phyloP scores from a whole-genome alignment of 2,329 filamentous ascomycete genomes.

The Aspergillus carbonarius region DNA sequence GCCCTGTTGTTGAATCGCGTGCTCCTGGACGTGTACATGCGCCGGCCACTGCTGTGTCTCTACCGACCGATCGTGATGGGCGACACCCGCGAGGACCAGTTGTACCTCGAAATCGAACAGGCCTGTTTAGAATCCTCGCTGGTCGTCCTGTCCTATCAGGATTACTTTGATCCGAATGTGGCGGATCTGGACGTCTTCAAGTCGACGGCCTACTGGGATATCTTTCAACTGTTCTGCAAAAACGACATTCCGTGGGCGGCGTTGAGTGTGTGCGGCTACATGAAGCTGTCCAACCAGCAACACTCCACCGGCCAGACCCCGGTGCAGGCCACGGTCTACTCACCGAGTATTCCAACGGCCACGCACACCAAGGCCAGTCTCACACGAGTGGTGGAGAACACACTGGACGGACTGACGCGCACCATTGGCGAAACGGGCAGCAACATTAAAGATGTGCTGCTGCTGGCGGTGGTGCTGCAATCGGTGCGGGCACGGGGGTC shows the following conservation, averaged over 20 bases:
- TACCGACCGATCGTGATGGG: constrained; percentile 25
- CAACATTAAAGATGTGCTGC: constrained; percentile 32
- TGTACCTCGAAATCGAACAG: constrained; percentile 21
- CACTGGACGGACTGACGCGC: constrained; percentile 28
- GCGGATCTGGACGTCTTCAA: constrained; percentile 26
- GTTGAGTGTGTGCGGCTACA: constrained; percentile 30
- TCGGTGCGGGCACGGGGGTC: constrained; percentile 29
- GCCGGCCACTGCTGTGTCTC: constrained; percentile 31
- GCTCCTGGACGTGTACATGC: constrained; percentile 28
- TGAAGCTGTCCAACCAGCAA: constrained; percentile 19
- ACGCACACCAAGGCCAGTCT: constrained; percentile 26
- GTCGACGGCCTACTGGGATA: constrained; percentile 24
- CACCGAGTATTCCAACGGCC: neutral
- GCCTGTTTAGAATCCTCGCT: constrained; percentile 28
- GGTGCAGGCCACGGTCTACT: neutral
- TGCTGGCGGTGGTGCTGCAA: constrained; percentile 31
- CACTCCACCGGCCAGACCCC: neutral
- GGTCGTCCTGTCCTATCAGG: constrained; percentile 29
- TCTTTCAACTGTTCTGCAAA: constrained; percentile 31
- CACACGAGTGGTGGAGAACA: constrained; percentile 28
- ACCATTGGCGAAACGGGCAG: constrained; percentile 27
- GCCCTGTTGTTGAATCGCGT: constrained; percentile 19
- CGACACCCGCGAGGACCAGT: constrained; percentile 10
- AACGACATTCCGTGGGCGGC: constrained; percentile 33
- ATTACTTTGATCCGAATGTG: constrained; percentile 32